Base-by-base conservation (phyloP, 257 asterid species). In the Handroanthus guayacan region DNA sequence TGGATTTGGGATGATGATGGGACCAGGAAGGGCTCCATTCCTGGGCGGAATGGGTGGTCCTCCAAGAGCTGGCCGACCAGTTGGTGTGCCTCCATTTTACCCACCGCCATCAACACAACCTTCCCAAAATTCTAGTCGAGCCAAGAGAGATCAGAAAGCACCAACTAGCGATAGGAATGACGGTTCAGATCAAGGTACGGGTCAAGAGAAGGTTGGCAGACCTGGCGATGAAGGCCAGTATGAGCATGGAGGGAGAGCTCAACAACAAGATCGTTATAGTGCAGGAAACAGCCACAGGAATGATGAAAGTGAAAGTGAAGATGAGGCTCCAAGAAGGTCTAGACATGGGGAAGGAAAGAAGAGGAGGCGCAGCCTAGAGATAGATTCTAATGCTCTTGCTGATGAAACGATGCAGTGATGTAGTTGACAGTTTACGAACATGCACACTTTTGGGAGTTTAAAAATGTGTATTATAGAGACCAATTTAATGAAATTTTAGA, bases 251-350 rank as follows among this genome's bases (percentile, higher is more conserved):
- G 84, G 79, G 38, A 86, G 83, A 86, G 20, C 82, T 71, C 87
- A 82, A 64, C 85, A 72, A 37, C 85, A 82, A 61, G 87, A 87
- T 47, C 86, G 78, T 48, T 84, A 82, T 39, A 81, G 85, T 20
- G 86, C 72, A 48, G 92, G 92, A 80, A 87, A 85, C 79, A 78
- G 78, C 76, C 74, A 75, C 62, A 74, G 82, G 81, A 91, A 86
- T 34, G 91, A 91, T 2, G 94, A 89, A 62, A 90, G 97, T 56
- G 96, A 84, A 31, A 90, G 97, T n/a, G 97, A 92, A 74, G 97
- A 90, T 45, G 97, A 89, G 84, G 97, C 97, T 13, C 97, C 97
- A 4, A 90, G 97, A 84, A 83, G 97, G 73, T 92, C 97, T 31
- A 90, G 97, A 74, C 89, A 92, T 17, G 97, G 97, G 36, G 97